Conservation (phyloP, 495 filamentous ascomycete genomes). For the Xylaria sp. region DNA sequence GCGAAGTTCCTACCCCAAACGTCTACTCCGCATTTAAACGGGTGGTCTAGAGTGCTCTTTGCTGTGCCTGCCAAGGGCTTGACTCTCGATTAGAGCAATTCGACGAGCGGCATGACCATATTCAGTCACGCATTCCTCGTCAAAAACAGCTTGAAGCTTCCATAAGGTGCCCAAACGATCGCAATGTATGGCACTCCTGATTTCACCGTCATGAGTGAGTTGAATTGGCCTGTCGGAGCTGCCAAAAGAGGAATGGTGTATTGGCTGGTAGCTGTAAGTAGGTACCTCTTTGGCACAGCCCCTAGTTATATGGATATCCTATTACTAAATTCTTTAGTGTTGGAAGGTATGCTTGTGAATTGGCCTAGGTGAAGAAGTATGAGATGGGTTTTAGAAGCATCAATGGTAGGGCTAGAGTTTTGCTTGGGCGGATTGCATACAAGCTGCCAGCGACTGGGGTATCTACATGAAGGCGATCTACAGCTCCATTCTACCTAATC, state of each 20-base stretch:
- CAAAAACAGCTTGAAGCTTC: neutral
- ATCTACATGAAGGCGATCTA: too few species aligned
- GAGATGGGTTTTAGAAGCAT: too few species aligned
- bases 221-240: constrained; percentile 12
- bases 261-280: neutral
- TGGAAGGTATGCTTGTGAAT: too few species aligned
- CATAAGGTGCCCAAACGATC: neutral
- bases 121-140: constrained; percentile 5
- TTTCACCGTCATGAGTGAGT: neutral
- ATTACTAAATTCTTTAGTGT: too few species aligned
- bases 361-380: too few species aligned
- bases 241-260: constrained; percentile 13
- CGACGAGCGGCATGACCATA: constrained; percentile 6
- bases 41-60: neutral
- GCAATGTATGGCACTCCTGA: neutral
- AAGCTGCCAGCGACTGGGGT: too few species aligned
- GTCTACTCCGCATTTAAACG: constrained; percentile 22
- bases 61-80: constrained; percentile 8
- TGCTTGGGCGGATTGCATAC: too few species aligned
- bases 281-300: neutral
- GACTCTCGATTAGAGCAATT: neutral
- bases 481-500: too few species aligned
- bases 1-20: neutral
- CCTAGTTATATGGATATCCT: too few species aligned
- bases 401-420: too few species aligned